Evolutionary conservation across 257 asterid genomes (phyloP), one percentile per base, ranked within the genome.

Genomic region (Scutellaria galericulata): DNA sequence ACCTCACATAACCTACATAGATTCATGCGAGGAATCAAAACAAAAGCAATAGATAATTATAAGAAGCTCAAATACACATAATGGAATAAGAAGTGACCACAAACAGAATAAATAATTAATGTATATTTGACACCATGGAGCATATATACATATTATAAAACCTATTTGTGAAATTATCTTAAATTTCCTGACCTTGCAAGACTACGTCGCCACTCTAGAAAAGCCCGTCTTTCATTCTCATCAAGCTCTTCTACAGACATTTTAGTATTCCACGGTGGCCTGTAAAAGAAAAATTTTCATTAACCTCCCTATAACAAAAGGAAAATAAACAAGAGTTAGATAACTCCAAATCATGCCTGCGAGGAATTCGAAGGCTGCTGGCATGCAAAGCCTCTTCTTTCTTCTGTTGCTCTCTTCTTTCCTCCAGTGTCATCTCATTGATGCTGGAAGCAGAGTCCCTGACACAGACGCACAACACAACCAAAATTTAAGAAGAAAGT

Each of bases 241-340:
- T 95, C 98, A 72, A 95, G 97, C 90, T 90, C 96, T 84, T 92
- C 99, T 6, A 85, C 89, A 5, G 94, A 77, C 99, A 92, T 95
- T 75, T 82, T 84, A 71, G 97, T 44, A 77, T 85, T 87, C 99
- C 99, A 95, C 0, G 96, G 87, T 6, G 99, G 99, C 87, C 99
- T 94, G 83, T 41, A 61, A 78, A 68, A 68, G 18, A 71, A 69
- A 54, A 15, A 31, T 9, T 59, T 12, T 71, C 68, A 68, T 71
- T 63, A 81, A 63, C 69, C 42, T 50, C 54, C 20, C 45, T 14
- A 35, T 45, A 8, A 73, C 73, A 63, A 46, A 24, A 44, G 74
- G 10, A 63, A 5, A 70, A 62, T 5, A 75, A 63, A 50, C 8
- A 62, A 51, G 44, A 46, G 39, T 4, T 7, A 64, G 67, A 15